Conservation (phyloP, 306 rosid species). For the Coriaria nepalensis region DNA sequence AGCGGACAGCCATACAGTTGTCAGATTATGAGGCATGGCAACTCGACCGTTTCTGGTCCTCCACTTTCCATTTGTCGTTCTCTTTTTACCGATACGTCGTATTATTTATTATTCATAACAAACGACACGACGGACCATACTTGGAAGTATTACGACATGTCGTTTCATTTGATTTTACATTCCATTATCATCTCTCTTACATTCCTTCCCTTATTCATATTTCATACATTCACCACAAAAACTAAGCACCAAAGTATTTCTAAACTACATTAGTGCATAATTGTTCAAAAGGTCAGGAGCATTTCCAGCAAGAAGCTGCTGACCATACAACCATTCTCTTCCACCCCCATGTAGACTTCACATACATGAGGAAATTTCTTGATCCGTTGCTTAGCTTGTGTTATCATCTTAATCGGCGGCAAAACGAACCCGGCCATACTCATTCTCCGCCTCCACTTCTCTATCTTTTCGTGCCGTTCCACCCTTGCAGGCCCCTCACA, state of each 20-base stretch:
- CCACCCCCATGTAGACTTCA: conserved; percentile 58
- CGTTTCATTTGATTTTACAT: too few species aligned
- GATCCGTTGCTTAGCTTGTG: conserved; percentile 74
- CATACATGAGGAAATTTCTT: conserved; percentile 24
- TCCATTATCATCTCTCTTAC: too few species aligned
- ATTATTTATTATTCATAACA: too few species aligned
- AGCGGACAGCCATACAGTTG: conserved; percentile 2
- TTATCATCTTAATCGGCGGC: conserved; percentile 44
- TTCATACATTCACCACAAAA: too few species aligned
- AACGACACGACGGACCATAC: too few species aligned
- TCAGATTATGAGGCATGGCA: neutral
- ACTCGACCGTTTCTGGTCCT: neutral
- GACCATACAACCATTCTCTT: conserved; percentile 80
- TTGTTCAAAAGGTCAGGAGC: conserved; percentile 12
- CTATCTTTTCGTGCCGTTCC: conserved; percentile 88
- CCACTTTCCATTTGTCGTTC: too few species aligned
- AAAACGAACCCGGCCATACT: conserved; percentile 79
- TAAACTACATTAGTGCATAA: too few species aligned
- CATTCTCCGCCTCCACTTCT: conserved; percentile 86
- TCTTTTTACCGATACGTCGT: too few species aligned
- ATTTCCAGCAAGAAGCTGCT: conserved; percentile 90
- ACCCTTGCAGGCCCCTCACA: conserved; percentile 74
- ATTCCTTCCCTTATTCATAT: too few species aligned
- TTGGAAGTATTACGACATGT: too few species aligned
- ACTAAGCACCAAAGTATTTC: too few species aligned